Base-by-base conservation (phyloP, 352 stramenopile genomes). In the Nothophytophthora sp. region DNA sequence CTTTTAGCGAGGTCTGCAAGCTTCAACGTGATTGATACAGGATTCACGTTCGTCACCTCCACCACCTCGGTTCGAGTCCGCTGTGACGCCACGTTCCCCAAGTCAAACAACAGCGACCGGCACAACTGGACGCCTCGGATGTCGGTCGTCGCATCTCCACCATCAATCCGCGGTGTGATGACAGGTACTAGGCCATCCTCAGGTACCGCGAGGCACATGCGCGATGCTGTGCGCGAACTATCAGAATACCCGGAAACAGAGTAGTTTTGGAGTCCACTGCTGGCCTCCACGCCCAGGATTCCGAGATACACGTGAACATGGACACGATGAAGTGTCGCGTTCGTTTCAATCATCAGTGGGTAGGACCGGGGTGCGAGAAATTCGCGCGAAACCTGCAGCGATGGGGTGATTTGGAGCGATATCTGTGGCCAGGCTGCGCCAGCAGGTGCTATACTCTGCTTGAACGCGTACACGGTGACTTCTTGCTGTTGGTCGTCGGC, bases 11-110 rank as follows among this genome's bases (percentile, higher is more conserved):
- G 15, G 11, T 19, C 46, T 13, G 33, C 48, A 18, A 81, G 38
- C 36, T 41, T 47, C 11, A 87, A 13, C 9, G 51, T 40, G 13
- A 78, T 29, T 24, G 62, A 52, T 1, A 81, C 54, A 0, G 77
- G 75, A 46, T 84, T 85, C 29, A 62, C 25, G 45, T 86, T 89
- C 5, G 39, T 68, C 20, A 86, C 50, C 32, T 58, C 63, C 16
- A 89, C 39, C n/a, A 67, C 50, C 9, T 81, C 66, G 2, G 46
- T 62, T 18, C 55, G 61, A 25, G 40, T 42, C 4, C 43, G 61
- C 18, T 55, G 37, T 7, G 41, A 50, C n/a, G 70, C 66, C 18
- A 87, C 51, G 19, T 69, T 73, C 4, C 67, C 71, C 20, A 87
- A 44, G 16, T 82, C 57, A 22, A 87, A 60, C 5, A 75, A 15